Evolutionary conservation across 2,329 filamentous ascomycete genomes (phyloP), one percentile per base, ranked within the genome.

Genomic region (Fusarium sambucinum): DNA sequence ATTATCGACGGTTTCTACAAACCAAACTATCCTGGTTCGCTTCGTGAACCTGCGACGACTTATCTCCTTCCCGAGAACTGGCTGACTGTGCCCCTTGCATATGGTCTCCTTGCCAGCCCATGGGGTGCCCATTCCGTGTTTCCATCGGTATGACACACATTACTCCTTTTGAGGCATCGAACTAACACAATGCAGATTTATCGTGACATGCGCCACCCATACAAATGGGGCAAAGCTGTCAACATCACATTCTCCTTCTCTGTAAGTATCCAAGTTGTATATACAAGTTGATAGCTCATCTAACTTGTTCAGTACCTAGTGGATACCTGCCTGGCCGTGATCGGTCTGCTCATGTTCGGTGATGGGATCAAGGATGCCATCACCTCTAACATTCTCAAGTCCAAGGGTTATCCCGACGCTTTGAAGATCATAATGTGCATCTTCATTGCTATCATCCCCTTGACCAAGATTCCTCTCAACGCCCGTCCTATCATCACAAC

Each of bases 391-490:
- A 90, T 99, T 63, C 87, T 98, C 69, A 83, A 86, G 53, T 91
- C 89, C 1, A 79, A 85, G 8, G 90, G 90, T 55, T 97, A 97
- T 76, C 93, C 95, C 1, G 81, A 86, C 14, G 85, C 83, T 2
- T 79, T 97, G 40, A 93, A 89, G n/a, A 80, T 95, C 46, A 83
- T 95, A 70, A 91, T 97, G 78, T 93, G 93, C 68, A 83, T 92
- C 65, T 95, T 94, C 78, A 92, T 98, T 71, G 91, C 91, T 75
- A 94, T 97, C 76, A 97, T 98, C 68, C 96, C 95, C 1, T 83
- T 99, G 52, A 97, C 95, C 35, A 99, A 99, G 80, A 89, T 97
- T n/a, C 94, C 94, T 1, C 84, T 97, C 35, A 96, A 94, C 77
- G 91, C 92, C 11, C 90, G 94, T 3, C 96, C 95, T 13, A 94